Evolutionary conservation across 352 stramenopile genomes (phyloP).

Genomic region (Phytophthora europaea): DNA sequence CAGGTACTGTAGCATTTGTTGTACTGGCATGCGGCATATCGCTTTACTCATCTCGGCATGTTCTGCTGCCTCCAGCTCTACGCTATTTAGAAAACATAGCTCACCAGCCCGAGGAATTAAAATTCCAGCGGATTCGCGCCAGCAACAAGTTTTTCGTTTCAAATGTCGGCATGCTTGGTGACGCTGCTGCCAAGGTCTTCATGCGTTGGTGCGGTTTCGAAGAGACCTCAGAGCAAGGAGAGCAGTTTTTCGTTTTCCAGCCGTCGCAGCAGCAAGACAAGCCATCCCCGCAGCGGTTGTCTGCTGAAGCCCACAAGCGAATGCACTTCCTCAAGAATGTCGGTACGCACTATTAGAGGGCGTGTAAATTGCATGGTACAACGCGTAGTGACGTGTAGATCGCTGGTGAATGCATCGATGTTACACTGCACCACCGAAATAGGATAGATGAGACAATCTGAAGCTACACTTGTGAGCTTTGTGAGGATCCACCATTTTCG

Average conservation of each 20-base stretch:
- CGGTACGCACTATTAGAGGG: slow-evolving; percentile 28
- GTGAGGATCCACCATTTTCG: slow-evolving; percentile 14
- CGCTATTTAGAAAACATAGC: slow-evolving; percentile 82
- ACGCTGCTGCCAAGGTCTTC: slow-evolving; percentile 26
- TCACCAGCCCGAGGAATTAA: slow-evolving; percentile 55
- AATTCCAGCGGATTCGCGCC: slow-evolving; percentile 78
- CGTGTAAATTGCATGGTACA: slow-evolving; percentile 17
- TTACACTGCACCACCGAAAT: slow-evolving; percentile 23
- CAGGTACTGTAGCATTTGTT: slow-evolving; percentile 31
- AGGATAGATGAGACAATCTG: slow-evolving; percentile 36
- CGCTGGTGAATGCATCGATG: neutral
- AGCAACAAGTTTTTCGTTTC: slow-evolving; percentile 80
- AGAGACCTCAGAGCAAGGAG: slow-evolving; percentile 26
- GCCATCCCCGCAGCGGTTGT: slow-evolving; percentile 13
- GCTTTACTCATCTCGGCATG: neutral
- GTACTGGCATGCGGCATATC: neutral
- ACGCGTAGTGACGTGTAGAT: slow-evolving; percentile 16
- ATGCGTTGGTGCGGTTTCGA: slow-evolving; percentile 74
- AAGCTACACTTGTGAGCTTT: slow-evolving; percentile 14
- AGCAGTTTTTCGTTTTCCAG: slow-evolving; percentile 59
- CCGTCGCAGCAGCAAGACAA: slow-evolving; percentile 15
- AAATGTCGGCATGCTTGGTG: slow-evolving; percentile 50
- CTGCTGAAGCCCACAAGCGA: slow-evolving; percentile 41
- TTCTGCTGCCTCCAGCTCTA: slow-evolving; percentile 31
- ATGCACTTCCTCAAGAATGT: slow-evolving; percentile 48